These are phyloP conservation scores for Xylariaceae sp. DNA, from an alignment of 2,329 filamentous ascomycete genomes.

Conservation along the genomic window DNA sequence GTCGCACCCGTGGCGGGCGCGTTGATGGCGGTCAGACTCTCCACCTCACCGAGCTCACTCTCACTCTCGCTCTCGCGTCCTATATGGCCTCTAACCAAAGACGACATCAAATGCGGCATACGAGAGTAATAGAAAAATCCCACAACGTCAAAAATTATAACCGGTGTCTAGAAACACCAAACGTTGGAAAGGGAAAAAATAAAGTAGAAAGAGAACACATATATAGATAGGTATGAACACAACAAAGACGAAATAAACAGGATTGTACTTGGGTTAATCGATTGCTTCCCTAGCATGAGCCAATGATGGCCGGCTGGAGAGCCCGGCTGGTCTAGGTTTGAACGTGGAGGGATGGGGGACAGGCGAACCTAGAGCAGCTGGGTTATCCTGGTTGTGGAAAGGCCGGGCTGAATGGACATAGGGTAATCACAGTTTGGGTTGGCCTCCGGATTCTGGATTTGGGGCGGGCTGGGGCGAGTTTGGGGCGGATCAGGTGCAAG, in stretches of 20 bases:
- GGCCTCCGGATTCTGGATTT: not conserved
- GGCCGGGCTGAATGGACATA: slow-evolving; percentile 29
- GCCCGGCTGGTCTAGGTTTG: slow-evolving; percentile 14
- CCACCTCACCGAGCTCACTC: slow-evolving; percentile 26
- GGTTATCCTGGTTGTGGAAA: slow-evolving; percentile 23
- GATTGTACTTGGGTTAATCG: slow-evolving; percentile 4
- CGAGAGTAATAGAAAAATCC: slow-evolving; percentile 6
- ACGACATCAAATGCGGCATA: slow-evolving; percentile 34
- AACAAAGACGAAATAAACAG: not conserved
- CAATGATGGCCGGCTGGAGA: slow-evolving; percentile 24
- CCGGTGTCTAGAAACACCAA: slow-evolving; percentile 10
- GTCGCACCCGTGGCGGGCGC: slow-evolving; percentile 18
- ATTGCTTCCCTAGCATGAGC: slow-evolving; percentile 7
- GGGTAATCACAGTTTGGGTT: slow-evolving; percentile 10
- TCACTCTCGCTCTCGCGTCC: slow-evolving; percentile 27
- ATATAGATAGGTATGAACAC: not conserved
- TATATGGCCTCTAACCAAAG: slow-evolving; percentile 22
- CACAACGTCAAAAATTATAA: slow-evolving; percentile 2
- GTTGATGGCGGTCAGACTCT: slow-evolving; percentile 19
- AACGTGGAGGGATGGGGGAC: slow-evolving; percentile 6
- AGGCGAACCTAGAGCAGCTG: slow-evolving; percentile 17
- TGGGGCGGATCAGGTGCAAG: not conserved
- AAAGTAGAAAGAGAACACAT: too few species aligned
- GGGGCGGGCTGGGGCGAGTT: slow-evolving; percentile 1
- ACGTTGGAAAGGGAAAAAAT: not conserved